phyloP scores from a whole-genome alignment of 192 early-diverging fungal genomes.

The Mortierella claussenii region DNA sequence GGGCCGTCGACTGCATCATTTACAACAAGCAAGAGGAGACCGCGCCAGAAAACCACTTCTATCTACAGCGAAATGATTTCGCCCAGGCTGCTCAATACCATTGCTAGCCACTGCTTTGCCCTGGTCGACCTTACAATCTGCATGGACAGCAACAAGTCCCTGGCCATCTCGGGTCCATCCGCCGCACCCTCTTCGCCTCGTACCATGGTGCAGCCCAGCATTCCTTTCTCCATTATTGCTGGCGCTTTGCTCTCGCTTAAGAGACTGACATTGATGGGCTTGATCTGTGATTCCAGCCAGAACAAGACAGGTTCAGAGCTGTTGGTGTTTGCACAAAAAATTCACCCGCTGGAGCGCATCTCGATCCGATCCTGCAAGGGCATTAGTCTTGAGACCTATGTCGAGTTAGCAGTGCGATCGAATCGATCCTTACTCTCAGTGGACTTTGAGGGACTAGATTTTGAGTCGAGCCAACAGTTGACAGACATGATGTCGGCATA shows the following conservation, averaged over 20 bases:
- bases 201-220: slow-evolving; percentile 17
- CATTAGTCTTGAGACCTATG: slow-evolving; percentile 26
- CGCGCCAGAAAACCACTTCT: slow-evolving; percentile 47
- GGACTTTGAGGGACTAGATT: slow-evolving; percentile 41
- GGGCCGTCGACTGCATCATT: background rate
- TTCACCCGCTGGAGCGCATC: slow-evolving; percentile 29
- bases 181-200: background rate
- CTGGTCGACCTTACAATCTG: slow-evolving; percentile 45
- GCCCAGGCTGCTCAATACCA: slow-evolving; percentile 37
- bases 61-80: slow-evolving; percentile 48
- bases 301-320: slow-evolving; percentile 49
- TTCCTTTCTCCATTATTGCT: slow-evolving; percentile 46
- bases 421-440: slow-evolving; percentile 11
- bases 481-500: slow-evolving; percentile 32
- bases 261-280: slow-evolving; percentile 38
- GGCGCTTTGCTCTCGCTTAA: slow-evolving; percentile 32
- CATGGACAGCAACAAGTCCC: slow-evolving; percentile 34
- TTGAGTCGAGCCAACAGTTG: slow-evolving; percentile 30
- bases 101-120: slow-evolving; percentile 44
- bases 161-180: background rate
- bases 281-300: slow-evolving; percentile 24
- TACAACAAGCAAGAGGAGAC: slow-evolving; percentile 17
- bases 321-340: slow-evolving; percentile 29
- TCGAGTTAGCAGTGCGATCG: slow-evolving; percentile 26
- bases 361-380: slow-evolving; percentile 45